A percentile compares a stretch with the other conserved stretches of the same genome.
These are phyloP conservation scores for Lyophyllum decastes DNA, from an alignment of 768 basidiomycete genomes.

Conservation along the genomic window DNA sequence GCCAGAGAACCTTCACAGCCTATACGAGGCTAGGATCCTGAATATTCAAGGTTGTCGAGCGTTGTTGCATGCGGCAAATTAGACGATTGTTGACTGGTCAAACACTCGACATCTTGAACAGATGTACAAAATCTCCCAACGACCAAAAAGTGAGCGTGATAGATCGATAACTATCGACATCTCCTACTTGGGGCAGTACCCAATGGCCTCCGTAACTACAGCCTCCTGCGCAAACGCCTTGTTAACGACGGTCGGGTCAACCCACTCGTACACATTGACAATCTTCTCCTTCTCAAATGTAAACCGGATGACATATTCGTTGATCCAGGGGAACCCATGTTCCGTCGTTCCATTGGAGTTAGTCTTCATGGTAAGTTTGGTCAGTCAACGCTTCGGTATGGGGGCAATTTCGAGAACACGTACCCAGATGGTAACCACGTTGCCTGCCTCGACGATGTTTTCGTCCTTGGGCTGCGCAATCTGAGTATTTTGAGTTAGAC, in stretches of 20 bases:
- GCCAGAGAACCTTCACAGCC: too few species aligned
- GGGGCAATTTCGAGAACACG: background rate
- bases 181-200: background rate
- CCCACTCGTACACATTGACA: conserved; percentile 3
- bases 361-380: background rate
- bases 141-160: background rate
- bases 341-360: conserved; percentile 7
- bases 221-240: background rate
- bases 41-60: too few species aligned
- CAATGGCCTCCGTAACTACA: background rate
- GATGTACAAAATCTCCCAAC: too few species aligned
- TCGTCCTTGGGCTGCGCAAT: background rate
- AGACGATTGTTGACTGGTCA: too few species aligned
- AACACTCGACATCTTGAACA: too few species aligned
- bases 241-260: background rate
- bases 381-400: too few species aligned
- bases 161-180: background rate
- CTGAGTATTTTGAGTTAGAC: background rate
- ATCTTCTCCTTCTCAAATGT: conserved; percentile 5
- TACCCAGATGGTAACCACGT: conserved; percentile 4
- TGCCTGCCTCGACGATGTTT: background rate
- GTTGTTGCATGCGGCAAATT: too few species aligned
- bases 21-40: too few species aligned
- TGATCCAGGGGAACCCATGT: conserved; percentile 5
- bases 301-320: conserved; percentile 6